A percentile compares a stretch with the other conserved stretches of the same genome.
Evolutionary conservation across 2,329 filamentous ascomycete genomes (phyloP).

Genomic region (Stagonosporopsis tanaceti): DNA sequence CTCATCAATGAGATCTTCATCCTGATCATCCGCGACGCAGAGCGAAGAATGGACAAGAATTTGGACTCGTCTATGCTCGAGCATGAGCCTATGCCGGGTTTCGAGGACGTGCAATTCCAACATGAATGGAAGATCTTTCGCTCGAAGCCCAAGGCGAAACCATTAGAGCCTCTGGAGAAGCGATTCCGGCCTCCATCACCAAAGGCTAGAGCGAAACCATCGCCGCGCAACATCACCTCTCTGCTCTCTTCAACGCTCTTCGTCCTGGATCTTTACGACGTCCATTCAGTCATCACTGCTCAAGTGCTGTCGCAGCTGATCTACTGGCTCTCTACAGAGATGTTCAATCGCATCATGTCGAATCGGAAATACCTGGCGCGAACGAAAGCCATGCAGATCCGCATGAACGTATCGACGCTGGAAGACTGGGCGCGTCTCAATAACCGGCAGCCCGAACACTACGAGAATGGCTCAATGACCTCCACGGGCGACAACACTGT

Average conservation of each 20-base stretch:
- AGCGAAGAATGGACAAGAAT: conserved; percentile 94
- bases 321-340: conserved; percentile 94
- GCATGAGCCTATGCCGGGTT: conserved; percentile 96
- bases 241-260: conserved; percentile 95
- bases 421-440: conserved; percentile 97
- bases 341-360: conserved; percentile 98
- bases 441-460: conserved; percentile 93
- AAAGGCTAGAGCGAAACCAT: conserved; percentile 88
- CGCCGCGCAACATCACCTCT: conserved; percentile 94
- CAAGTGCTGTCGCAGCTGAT: conserved; percentile 92
- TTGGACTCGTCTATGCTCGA: conserved; percentile 93
- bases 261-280: conserved; percentile 97
- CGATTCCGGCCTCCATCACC: conserved; percentile 91
- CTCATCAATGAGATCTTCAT: conserved; percentile 99
- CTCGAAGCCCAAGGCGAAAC: conserved; percentile 86
- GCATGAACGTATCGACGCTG: conserved; percentile 95
- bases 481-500: conserved; percentile 86
- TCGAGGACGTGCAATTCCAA: conserved; percentile 96
- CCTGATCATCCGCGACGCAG: conserved; percentile 93
- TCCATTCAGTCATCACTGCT: conserved; percentile 93
- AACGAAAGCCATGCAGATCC: conserved; percentile 99
- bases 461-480: conserved; percentile 87
- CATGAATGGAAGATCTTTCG: conserved; percentile 99
- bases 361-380: conserved; percentile 92
- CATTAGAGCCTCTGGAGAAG: conserved; percentile 84